Evolutionary conservation across 2,329 filamentous ascomycete species (phyloP).

Genomic region (Hymenoscyphus fructigenus): DNA sequence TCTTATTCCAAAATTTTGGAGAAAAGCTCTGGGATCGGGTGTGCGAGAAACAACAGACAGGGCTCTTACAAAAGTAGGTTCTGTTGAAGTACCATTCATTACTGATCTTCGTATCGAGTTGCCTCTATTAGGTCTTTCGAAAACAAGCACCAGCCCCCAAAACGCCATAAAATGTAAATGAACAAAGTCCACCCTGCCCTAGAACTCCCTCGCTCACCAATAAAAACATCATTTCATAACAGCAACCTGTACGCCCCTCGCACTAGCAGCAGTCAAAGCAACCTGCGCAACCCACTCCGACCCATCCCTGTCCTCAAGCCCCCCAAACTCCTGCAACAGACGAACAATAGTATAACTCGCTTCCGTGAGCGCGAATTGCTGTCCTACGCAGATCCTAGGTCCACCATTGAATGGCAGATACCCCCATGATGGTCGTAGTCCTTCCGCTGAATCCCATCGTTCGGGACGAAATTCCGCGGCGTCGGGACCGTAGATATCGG

Average conservation of each 20-base stretch:
- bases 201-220: neutral
- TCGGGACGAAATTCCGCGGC: slow-evolving; percentile 39
- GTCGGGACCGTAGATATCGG: slow-evolving; percentile 37
- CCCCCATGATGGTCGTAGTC: slow-evolving; percentile 44
- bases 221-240: neutral
- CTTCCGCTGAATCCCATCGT: slow-evolving; percentile 34
- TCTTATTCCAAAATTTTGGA: too few relatives aligned
- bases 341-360: slow-evolving; percentile 38
- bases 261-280: slow-evolving; percentile 10
- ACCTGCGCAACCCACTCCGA: slow-evolving; percentile 7
- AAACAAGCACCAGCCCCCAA: neutral
- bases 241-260: slow-evolving; percentile 8
- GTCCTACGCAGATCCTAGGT: slow-evolving; percentile 38
- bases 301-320: slow-evolving; percentile 31
- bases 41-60: too few relatives aligned
- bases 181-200: neutral
- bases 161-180: neutral
- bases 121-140: neutral
- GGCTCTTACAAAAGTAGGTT: too few relatives aligned
- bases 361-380: slow-evolving; percentile 41
- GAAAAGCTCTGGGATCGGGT: too few relatives aligned
- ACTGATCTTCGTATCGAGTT: neutral
- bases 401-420: slow-evolving; percentile 48
- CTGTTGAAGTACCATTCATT: too few relatives aligned
- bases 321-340: slow-evolving; percentile 36